Evolutionary conservation across 192 early-diverging fungal genomes (phyloP).

Genomic region (Coemansia erecta): DNA sequence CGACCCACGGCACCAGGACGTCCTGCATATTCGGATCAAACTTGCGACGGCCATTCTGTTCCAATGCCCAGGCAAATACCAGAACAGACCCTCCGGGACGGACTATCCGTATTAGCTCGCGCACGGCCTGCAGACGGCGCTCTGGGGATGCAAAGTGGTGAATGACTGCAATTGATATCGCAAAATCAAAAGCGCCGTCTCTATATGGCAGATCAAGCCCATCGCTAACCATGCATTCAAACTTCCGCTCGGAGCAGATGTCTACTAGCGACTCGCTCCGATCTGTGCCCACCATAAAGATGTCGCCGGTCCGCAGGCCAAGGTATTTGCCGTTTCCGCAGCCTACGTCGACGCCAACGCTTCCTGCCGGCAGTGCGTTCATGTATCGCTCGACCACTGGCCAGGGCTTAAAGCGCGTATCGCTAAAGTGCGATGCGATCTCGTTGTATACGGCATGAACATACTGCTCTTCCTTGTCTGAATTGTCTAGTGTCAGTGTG

Average conservation of each 20-base stretch:
- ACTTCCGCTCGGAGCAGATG: constrained; percentile 69
- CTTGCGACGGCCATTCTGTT: constrained; percentile 78
- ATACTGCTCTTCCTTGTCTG: constrained; percentile 70
- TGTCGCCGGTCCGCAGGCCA: constrained; percentile 72
- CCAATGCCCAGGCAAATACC: constrained; percentile 96
- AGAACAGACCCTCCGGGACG: constrained; percentile 66
- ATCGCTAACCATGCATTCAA: constrained; percentile 83
- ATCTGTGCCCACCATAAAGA: constrained; percentile 83
- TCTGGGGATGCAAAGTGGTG: constrained; percentile 86
- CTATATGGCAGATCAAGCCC: constrained; percentile 76
- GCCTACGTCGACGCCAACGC: constrained; percentile 90
- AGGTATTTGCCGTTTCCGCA: constrained; percentile 99
- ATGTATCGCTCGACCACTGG: constrained; percentile 91
- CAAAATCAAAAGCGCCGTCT: constrained; percentile 79
- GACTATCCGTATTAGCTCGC: constrained; percentile 79
- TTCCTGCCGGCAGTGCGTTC: constrained; percentile 57
- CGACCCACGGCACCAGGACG: constrained; percentile 90
- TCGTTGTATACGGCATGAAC: constrained; percentile 91
- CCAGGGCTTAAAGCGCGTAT: constrained; percentile 98
- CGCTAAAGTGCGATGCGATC: constrained; percentile 91
- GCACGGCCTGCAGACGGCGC: constrained; percentile 67
- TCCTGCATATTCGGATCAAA: constrained; percentile 82
- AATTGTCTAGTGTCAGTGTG: constrained; percentile 22
- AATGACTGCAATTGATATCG: constrained; percentile 93
- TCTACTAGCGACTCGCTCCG: constrained; percentile 74